phyloP scores from a whole-genome alignment of 805 yeast species.

The Kodamaea fukazawae region DNA sequence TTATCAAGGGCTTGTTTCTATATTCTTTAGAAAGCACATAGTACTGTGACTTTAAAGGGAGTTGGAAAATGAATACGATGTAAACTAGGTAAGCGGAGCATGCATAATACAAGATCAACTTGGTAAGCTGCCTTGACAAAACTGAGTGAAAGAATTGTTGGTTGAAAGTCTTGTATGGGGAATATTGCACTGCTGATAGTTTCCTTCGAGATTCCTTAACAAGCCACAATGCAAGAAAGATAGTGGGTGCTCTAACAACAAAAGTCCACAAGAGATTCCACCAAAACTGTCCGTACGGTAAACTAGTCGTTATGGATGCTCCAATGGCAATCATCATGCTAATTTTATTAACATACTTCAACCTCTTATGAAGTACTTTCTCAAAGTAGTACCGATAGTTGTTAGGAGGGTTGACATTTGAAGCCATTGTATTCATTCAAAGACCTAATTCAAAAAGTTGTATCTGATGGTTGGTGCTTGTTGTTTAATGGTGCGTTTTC shows the following conservation, averaged over 20 bases:
- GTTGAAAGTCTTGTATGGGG: slow-evolving; percentile 32
- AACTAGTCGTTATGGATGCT: slow-evolving; percentile 21
- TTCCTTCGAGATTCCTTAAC: slow-evolving; percentile 25
- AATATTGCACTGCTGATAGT: slow-evolving; percentile 30
- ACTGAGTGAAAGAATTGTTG: slow-evolving; percentile 27
- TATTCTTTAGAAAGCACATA: slow-evolving; percentile 38
- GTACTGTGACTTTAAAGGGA: slow-evolving; percentile 26
- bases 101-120: slow-evolving; percentile 19
- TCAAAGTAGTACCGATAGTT: slow-evolving; percentile 26
- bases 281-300: slow-evolving; percentile 32
- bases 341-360: slow-evolving; percentile 35
- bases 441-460: no score
- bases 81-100: slow-evolving; percentile 23
- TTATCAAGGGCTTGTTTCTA: slow-evolving; percentile 34
- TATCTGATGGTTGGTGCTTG: no score
- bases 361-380: slow-evolving; percentile 32
- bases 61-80: slow-evolving; percentile 26
- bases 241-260: slow-evolving; percentile 28
- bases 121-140: slow-evolving; percentile 17
- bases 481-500: no score
- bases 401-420: slow-evolving; percentile 5
- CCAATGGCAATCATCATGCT: slow-evolving; percentile 25
- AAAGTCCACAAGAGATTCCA: slow-evolving; percentile 26
- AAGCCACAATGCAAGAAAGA: slow-evolving; percentile 26
- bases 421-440: no score